Conservation (phyloP, 352 stramenopile genomes). For the Pythium apleroticum region DNA sequence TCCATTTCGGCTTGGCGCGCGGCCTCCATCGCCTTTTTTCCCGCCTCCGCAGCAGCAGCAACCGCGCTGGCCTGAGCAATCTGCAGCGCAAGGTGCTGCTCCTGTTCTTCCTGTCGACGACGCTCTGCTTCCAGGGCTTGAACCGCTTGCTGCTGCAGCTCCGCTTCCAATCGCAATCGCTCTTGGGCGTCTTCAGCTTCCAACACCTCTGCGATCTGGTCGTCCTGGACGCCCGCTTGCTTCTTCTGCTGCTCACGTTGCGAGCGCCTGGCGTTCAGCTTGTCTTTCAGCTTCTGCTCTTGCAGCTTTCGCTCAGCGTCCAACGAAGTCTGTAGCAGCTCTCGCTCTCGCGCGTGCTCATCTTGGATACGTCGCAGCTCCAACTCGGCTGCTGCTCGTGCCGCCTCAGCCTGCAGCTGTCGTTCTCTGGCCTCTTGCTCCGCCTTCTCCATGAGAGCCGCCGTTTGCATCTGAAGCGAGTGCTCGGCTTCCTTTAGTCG, state of each 20-base stretch:
- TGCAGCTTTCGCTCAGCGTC: slow-evolving; percentile 57
- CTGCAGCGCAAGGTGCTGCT: slow-evolving; percentile 15
- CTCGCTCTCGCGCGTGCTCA: slow-evolving; percentile 62
- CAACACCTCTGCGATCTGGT: not conserved
- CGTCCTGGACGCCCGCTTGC: not conserved
- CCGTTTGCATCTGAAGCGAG: slow-evolving; percentile 37
- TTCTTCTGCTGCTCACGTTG: slow-evolving; percentile 17
- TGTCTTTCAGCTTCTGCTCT: slow-evolving; percentile 55
- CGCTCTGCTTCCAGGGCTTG: slow-evolving; percentile 23
- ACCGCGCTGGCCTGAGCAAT: slow-evolving; percentile 17
- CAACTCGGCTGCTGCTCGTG: slow-evolving; percentile 32
- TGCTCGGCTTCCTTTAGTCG: slow-evolving; percentile 17
- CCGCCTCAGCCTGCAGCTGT: slow-evolving; percentile 6
- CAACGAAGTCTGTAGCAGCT: slow-evolving; percentile 41
- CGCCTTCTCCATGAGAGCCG: slow-evolving; percentile 27
- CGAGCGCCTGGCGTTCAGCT: slow-evolving; percentile 17
- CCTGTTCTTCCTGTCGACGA: slow-evolving; percentile 16
- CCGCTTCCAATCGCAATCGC: slow-evolving; percentile 15
- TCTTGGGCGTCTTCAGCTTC: slow-evolving; percentile 14
- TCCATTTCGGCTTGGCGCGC: slow-evolving; percentile 30
- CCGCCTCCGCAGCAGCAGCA: slow-evolving; percentile 21
- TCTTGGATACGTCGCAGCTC: slow-evolving; percentile 55
- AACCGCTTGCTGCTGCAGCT: slow-evolving; percentile 18
- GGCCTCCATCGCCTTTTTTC: slow-evolving; percentile 23
- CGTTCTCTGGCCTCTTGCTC: slow-evolving; percentile 6